A percentile compares a stretch with the other conserved stretches of the same genome.
Conservation (phyloP, 768 basidiomycete genomes). For the Chalciporus sphaerocephalus region DNA sequence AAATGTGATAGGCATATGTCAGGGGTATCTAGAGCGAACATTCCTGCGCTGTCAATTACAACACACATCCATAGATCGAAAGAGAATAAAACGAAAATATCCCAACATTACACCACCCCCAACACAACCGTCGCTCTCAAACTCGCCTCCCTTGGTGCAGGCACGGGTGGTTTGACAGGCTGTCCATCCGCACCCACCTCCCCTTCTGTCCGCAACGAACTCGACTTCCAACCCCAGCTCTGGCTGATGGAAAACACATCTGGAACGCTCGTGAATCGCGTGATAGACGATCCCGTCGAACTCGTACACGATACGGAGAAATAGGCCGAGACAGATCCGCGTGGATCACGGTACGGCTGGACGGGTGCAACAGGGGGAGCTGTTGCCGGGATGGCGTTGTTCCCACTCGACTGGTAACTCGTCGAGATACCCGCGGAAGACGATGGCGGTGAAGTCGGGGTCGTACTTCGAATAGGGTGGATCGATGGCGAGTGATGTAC, state of each 20-base stretch:
- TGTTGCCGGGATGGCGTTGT: slow-evolving; percentile 38
- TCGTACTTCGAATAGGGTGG: slow-evolving; percentile 44
- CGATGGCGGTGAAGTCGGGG: slow-evolving; percentile 33
- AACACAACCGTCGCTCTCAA: slow-evolving; percentile 76
- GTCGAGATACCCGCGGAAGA: slow-evolving; percentile 14
- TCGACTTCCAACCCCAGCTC: slow-evolving; percentile 92
- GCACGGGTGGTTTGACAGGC: slow-evolving; percentile 29
- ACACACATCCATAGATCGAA: neutral
- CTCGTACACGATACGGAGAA: slow-evolving; percentile 82
- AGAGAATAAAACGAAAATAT: neutral
- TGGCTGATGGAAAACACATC: slow-evolving; percentile 81
- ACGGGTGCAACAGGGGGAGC: slow-evolving; percentile 45
- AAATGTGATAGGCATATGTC: no score
- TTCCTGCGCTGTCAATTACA: no score
- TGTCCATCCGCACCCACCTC: slow-evolving; percentile 34
- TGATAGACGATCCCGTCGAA: slow-evolving; percentile 75
- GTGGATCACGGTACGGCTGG: slow-evolving; percentile 75
- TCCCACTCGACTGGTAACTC: slow-evolving; percentile 22
- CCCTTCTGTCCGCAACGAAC: slow-evolving; percentile 49
- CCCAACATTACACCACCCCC: slow-evolving; percentile 54
- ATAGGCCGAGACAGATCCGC: slow-evolving; percentile 67
- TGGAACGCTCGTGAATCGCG: slow-evolving; percentile 79
- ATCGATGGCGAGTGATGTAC: slow-evolving; percentile 45
- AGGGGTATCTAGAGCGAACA: no score
- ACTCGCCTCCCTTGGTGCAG: slow-evolving; percentile 47